Evolutionary conservation across 441 rosid species (phyloP), one percentile per base, ranked within the genome.

Genomic region (Codiaeum variegatum): DNA sequence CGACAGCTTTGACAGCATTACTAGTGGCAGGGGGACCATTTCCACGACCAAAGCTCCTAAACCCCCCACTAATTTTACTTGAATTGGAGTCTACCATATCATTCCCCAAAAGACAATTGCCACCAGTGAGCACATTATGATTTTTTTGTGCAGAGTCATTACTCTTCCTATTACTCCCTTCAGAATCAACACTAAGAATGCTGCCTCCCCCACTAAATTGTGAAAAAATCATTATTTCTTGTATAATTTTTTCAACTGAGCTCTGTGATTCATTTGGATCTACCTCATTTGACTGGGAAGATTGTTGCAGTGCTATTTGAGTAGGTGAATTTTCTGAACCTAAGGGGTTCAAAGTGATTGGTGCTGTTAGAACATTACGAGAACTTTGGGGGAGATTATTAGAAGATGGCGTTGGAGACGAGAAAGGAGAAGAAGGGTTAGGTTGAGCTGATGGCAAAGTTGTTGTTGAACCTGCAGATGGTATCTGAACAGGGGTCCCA

Each of bases 211-310:
- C 85, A 67, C 84, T 88, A 55, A 82, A 81, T 77, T 91, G 93
- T 79, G 78, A 76, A 75, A 87, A 81, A 85, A 89, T 83, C 88
- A 88, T 72, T 74, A 91, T 85, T 11, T 86, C 92, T 26, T 90
- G 89, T 62, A 89, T 75, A 70, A 93, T 83, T 82, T 91, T 91
- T 85, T 91, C 93, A 66, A 91, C 97, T 32, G 95, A 84, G 78
- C 88, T 89, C 58, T 82, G 91, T 1, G 96, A 78, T 73, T 89
- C 95, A 56, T 67, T 82, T 26, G 75, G 86, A 54, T 89, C 97
- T 9, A 70, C 83, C 69, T 93, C 93, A 28, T 79, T 62, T 36
- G 88, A 79, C 67, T 78, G 83, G 47, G 86, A 77, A 51, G 89
- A 76, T 63, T 82, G 91, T 68, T 86, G 93, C 77, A 83, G 61